Conservation (phyloP, 2,329 filamentous ascomycete species). For the Colletotrichum shisoi region DNA sequence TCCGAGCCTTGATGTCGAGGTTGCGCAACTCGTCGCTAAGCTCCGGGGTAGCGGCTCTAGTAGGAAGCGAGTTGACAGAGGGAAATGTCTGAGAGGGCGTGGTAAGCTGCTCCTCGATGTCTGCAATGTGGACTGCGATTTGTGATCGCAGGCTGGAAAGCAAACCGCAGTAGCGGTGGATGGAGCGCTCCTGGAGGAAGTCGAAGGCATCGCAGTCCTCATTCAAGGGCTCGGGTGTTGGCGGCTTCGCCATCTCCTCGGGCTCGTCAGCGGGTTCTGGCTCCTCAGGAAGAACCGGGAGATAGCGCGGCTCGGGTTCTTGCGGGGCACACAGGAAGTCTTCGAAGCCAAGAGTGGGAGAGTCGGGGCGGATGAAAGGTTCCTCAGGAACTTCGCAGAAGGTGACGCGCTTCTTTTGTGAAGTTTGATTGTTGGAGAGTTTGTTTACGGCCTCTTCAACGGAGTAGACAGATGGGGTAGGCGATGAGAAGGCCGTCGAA, state of each 20-base stretch:
- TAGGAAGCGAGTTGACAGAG: constrained; percentile 37
- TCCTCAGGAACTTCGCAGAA: constrained; percentile 51
- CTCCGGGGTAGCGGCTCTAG: constrained; percentile 32
- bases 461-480: constrained; percentile 55
- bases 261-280: constrained; percentile 40
- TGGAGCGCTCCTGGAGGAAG: constrained; percentile 54
- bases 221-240: constrained; percentile 35
- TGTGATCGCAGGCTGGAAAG: constrained; percentile 59
- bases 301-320: constrained; percentile 36
- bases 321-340: constrained; percentile 47
- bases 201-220: constrained; percentile 43
- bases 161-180: constrained; percentile 60
- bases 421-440: constrained; percentile 15
- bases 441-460: constrained; percentile 45
- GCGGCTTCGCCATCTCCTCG: constrained; percentile 41
- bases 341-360: constrained; percentile 66
- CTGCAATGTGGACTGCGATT: constrained; percentile 57
- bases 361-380: constrained; percentile 65
- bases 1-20: constrained; percentile 59
- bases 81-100: constrained; percentile 38
- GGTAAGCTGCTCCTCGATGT: constrained; percentile 54
- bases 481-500: constrained; percentile 57
- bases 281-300: constrained; percentile 36
- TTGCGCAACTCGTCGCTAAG: constrained; percentile 49
- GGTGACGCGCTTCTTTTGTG: constrained; percentile 52